These are phyloP conservation scores for Agaricus sinodeliciosus DNA, from an alignment of 768 basidiomycete species.

Conservation along the genomic window DNA sequence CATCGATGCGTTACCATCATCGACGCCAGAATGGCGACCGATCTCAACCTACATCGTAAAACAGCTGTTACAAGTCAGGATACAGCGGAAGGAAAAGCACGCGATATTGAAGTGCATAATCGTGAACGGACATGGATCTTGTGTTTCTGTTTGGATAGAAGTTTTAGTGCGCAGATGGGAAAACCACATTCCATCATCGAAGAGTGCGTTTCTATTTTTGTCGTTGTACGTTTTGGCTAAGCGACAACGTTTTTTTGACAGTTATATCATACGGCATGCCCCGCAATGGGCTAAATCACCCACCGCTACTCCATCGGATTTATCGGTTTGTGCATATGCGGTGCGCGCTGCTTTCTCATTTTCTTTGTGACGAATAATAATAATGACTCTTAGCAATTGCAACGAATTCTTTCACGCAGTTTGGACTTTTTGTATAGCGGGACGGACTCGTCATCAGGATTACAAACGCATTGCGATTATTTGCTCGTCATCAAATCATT, in stretches of 20 bases:
- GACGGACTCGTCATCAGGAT: slow-evolving; percentile 70
- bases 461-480: slow-evolving; percentile 83
- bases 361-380: neutral
- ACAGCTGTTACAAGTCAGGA: slow-evolving; percentile 54
- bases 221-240: neutral
- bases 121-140: slow-evolving; percentile 93
- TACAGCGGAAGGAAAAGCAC: slow-evolving; percentile 71
- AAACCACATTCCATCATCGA: slow-evolving; percentile 91
- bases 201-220: slow-evolving; percentile 55
- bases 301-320: slow-evolving; percentile 57
- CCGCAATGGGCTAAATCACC: slow-evolving; percentile 67
- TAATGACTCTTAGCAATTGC: slow-evolving; percentile 54
- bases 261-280: slow-evolving; percentile 84
- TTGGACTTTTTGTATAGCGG: slow-evolving; percentile 88
- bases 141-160: slow-evolving; percentile 82
- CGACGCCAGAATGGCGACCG: slow-evolving; percentile 77
- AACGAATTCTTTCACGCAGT: slow-evolving; percentile 83
- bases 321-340: slow-evolving; percentile 67
- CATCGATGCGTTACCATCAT: neutral
- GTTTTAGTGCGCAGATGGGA: slow-evolving; percentile 93
- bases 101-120: slow-evolving; percentile 85
- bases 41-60: slow-evolving; percentile 92
- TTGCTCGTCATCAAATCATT: slow-evolving; percentile 77
- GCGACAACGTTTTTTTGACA: slow-evolving; percentile 19
- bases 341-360: slow-evolving; percentile 36